A percentile compares a stretch with the other conserved stretches of the same genome.
Evolutionary conservation across 2,329 filamentous ascomycete genomes (phyloP).

Genomic region (Fusarium sp.): DNA sequence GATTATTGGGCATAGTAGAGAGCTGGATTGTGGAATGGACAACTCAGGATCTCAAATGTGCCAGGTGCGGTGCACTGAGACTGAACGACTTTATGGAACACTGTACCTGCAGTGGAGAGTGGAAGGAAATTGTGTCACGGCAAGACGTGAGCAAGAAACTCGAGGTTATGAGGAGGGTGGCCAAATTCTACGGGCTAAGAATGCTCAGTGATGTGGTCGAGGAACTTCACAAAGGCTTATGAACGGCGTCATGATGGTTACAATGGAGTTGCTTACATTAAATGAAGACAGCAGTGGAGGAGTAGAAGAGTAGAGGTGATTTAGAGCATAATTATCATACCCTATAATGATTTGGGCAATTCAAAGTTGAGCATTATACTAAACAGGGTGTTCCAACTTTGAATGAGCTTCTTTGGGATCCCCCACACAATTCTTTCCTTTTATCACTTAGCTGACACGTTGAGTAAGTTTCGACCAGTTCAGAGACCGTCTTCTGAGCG

Average conservation of each 20-base stretch:
- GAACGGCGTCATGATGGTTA: conserved; percentile 23
- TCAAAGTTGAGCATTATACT: not conserved
- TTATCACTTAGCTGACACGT: not conserved
- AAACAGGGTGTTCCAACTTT: not conserved
- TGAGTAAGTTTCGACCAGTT: too few relatives aligned
- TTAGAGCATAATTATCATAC: not conserved
- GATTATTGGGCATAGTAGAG: conserved; percentile 80
- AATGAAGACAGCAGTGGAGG: not conserved
- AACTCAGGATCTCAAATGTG: conserved; percentile 89
- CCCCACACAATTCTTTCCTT: not conserved
- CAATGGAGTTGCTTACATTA: not conserved
- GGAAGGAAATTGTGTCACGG: conserved; percentile 76
- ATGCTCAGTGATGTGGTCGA: conserved; percentile 82
- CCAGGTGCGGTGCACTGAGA: conserved; percentile 74
- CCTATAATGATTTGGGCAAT: not conserved
- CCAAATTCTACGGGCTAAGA: conserved; percentile 79
- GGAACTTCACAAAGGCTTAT: conserved; percentile 64
- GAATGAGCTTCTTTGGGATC: not conserved
- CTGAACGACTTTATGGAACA: conserved; percentile 97
- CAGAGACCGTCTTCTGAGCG: too few relatives aligned
- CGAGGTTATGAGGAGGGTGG: conserved; percentile 77
- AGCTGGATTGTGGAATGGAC: conserved; percentile 80
- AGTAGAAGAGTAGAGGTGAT: not conserved
- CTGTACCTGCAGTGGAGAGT: conserved; percentile 89
- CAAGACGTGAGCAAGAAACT: conserved; percentile 73